Evolutionary conservation across 2,329 filamentous ascomycete genomes (phyloP).

Genomic region (Aspergillus versicolor): DNA sequence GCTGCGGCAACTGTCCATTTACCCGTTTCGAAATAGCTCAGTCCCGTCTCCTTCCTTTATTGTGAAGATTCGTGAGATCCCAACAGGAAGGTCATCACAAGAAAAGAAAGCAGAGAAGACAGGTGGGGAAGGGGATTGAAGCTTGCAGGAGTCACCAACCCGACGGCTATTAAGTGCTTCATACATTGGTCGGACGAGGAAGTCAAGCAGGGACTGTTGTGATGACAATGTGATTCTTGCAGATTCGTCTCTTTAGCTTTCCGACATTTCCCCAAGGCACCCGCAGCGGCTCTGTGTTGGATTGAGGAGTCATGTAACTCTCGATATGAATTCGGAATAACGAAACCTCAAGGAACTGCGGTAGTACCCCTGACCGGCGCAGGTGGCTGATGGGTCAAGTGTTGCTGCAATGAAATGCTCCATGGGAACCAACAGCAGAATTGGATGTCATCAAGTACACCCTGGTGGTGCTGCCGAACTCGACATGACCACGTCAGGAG

Average conservation of each 20-base stretch:
- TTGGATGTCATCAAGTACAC: constrained; percentile 3
- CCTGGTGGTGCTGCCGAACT: neutral
- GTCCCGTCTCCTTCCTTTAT: neutral
- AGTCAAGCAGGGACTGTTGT: constrained; percentile 16
- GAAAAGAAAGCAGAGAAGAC: neutral
- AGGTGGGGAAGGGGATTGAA: constrained; percentile 7
- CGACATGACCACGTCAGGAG: constrained; percentile 19
- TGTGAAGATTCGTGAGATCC: neutral
- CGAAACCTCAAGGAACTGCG: constrained; percentile 16
- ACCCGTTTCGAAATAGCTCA: constrained; percentile 5
- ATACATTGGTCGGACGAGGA: constrained; percentile 19
- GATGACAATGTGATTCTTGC: constrained; percentile 24
- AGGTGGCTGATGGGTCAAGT: constrained; percentile 17
- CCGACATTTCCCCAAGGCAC: constrained; percentile 2
- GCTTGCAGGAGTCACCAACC: constrained; percentile 15
- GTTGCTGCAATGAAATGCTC: constrained; percentile 8
- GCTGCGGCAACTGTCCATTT: neutral
- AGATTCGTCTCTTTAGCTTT: constrained; percentile 17
- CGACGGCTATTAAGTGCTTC: constrained; percentile 8
- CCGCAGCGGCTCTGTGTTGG: constrained; percentile 14
- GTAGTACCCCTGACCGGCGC: constrained; percentile 16
- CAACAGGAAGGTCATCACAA: neutral
- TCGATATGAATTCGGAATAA: constrained; percentile 17
- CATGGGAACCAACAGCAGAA: constrained; percentile 9
- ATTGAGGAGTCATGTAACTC: constrained; percentile 6